These are phyloP conservation scores for Boletus pseudopeckii DNA, from an alignment of 768 basidiomycete species.

Conservation along the genomic window DNA sequence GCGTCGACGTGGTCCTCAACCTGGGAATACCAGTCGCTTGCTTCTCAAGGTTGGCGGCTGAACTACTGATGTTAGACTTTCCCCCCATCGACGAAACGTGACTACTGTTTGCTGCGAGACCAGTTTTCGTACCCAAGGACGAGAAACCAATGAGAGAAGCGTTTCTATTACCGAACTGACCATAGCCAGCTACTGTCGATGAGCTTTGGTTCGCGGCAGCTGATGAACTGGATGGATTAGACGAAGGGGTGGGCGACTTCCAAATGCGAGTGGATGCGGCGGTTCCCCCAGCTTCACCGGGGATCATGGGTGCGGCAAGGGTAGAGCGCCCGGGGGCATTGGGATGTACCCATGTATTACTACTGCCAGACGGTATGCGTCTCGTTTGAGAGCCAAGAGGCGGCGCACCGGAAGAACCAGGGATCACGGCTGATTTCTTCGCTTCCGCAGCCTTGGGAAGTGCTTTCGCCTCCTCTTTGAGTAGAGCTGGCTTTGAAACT, in stretches of 20 bases:
- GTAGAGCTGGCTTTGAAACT: slow-evolving; percentile 24
- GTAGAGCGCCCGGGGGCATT: slow-evolving; percentile 9
- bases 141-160: slow-evolving; percentile 29
- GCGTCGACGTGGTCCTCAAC: slow-evolving; percentile 41
- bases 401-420: slow-evolving; percentile 23
- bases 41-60: slow-evolving; percentile 8
- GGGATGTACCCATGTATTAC: slow-evolving; percentile 3
- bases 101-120: slow-evolving; percentile 21
- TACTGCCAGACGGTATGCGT: slow-evolving; percentile 15
- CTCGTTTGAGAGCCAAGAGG: slow-evolving; percentile 19
- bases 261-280: slow-evolving; percentile 12
- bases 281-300: slow-evolving; percentile 4
- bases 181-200: slow-evolving; percentile 17
- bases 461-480: slow-evolving; percentile 14
- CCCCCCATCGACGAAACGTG: slow-evolving; percentile 29
- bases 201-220: slow-evolving; percentile 11
- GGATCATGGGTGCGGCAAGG: slow-evolving; percentile 10
- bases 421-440: slow-evolving; percentile 21
- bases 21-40: slow-evolving; percentile 12
- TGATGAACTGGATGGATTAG: slow-evolving; percentile 10
- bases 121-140: slow-evolving; percentile 39
- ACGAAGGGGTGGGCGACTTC: slow-evolving; percentile 23
- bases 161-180: slow-evolving; percentile 13
- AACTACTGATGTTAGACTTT: slow-evolving; percentile 17
- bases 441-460: slow-evolving; percentile 4